Evolutionary conservation across 108 stramenopile genomes (phyloP).

Genomic region (Cyclotella cryptica): DNA sequence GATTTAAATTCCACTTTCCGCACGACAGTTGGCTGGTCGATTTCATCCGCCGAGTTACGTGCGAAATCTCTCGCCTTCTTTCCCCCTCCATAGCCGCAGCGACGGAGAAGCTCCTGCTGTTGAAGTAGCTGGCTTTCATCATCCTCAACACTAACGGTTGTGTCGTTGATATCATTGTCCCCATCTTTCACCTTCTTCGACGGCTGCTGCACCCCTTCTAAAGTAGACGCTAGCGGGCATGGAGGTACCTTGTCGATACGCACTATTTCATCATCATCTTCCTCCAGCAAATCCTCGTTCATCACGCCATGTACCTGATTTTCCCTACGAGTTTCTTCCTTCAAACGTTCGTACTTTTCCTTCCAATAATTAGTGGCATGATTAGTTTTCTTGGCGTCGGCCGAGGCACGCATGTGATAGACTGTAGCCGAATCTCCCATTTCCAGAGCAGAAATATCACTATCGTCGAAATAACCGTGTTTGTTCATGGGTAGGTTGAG

Average conservation of each 20-base stretch:
- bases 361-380: conserved; percentile 40
- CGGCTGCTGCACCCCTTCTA: not conserved
- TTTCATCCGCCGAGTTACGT: not conserved
- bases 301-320: not conserved
- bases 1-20: not conserved
- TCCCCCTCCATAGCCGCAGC: conserved; percentile 20
- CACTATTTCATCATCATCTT: conserved; percentile 19
- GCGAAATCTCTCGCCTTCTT: conserved; percentile 24
- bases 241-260: too few relatives aligned
- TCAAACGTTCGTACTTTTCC: conserved; percentile 40
- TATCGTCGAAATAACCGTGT: conserved; percentile 36
- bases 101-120: conserved; percentile 4
- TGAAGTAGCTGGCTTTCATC: conserved; percentile 6
- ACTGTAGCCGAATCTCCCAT: conserved; percentile 57
- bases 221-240: not conserved
- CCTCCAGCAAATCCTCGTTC: not conserved
- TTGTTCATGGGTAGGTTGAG: conserved; percentile 31
- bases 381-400: not conserved
- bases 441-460: conserved; percentile 44
- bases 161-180: not conserved
- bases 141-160: not conserved
- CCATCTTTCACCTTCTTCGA: not conserved
- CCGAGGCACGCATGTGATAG: conserved; percentile 22
- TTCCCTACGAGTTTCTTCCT: conserved; percentile 19
- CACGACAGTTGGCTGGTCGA: not conserved